These are phyloP conservation scores for Linum tenue DNA, from an alignment of 345 rosid species.

Conservation along the genomic window DNA sequence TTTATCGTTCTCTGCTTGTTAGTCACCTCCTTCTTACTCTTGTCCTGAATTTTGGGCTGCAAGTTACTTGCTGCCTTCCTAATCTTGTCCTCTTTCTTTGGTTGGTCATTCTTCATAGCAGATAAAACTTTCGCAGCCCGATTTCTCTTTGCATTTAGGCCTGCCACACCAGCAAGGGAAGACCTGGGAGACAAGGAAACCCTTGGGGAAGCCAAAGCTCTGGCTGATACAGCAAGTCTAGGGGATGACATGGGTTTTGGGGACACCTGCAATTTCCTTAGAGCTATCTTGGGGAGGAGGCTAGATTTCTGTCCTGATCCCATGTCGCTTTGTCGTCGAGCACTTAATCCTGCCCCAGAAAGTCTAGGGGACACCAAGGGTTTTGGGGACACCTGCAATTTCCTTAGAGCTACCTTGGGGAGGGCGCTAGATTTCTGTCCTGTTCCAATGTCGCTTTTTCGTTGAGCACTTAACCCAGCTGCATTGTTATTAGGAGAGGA, in stretches of 20 bases:
- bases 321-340: conserved; percentile 20
- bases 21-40: conserved; percentile 20
- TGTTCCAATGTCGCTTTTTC: conserved; percentile 21
- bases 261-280: conserved; percentile 19
- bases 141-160: conserved; percentile 30
- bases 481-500: neutral
- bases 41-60: conserved; percentile 25
- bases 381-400: conserved; percentile 13
- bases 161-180: conserved; percentile 20
- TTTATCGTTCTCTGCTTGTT: conserved; percentile 16
- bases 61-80: conserved; percentile 3
- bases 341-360: conserved; percentile 13
- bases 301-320: conserved; percentile 22
- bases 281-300: conserved; percentile 17
- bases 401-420: conserved; percentile 26
- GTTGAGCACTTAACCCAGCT: conserved; percentile 17
- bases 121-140: conserved; percentile 24
- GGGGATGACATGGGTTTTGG: conserved; percentile 13
- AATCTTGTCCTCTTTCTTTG: conserved; percentile 4
- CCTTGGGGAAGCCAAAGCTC: conserved; percentile 19
- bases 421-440: conserved; percentile 17
- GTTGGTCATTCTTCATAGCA: conserved; percentile 20
- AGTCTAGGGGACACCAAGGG: conserved; percentile 13
- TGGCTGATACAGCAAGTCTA: conserved; percentile 7
- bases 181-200: conserved; percentile 24